Evolutionary conservation across 23 red algal genomes (phyloP).

Genomic region (Gracilaria caudata): DNA sequence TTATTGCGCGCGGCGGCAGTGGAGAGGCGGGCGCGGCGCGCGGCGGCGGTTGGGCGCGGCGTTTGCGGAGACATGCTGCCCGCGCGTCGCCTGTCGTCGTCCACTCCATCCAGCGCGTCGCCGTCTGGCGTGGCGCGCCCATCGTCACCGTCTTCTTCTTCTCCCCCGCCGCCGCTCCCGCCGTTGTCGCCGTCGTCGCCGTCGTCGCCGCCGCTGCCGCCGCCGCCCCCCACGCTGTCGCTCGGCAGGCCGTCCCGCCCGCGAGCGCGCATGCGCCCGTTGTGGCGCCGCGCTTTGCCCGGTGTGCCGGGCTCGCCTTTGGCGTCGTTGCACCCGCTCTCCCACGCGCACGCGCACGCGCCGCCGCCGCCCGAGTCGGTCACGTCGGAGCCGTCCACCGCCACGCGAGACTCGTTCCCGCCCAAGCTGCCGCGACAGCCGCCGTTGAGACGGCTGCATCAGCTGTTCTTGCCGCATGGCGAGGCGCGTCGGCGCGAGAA

Average conservation of each 20-base stretch:
- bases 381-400: slow-evolving; percentile 21
- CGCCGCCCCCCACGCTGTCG: not conserved
- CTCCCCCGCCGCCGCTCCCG: not conserved
- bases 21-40: no score
- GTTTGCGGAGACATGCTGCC: slow-evolving; percentile 4
- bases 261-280: not conserved
- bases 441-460: not conserved
- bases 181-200: not conserved
- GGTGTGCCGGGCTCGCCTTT: not conserved
- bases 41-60: no score
- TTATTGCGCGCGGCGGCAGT: no score
- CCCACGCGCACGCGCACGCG: not conserved
- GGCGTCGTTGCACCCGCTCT: not conserved
- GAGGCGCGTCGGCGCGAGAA: slow-evolving; percentile 44
- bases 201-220: not conserved
- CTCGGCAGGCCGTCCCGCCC: no score
- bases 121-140: not conserved
- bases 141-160: not conserved
- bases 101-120: not conserved
- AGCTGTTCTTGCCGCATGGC: not conserved
- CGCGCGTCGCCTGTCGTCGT: not conserved
- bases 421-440: not conserved
- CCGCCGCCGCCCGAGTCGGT: slow-evolving; percentile 22
- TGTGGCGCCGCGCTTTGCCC: not conserved
- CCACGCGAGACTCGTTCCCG: slow-evolving; percentile 14